Evolutionary conservation across 2,329 filamentous ascomycete species (phyloP), one percentile per base, ranked within the genome.

Genomic region (Exophiala viscosa): DNA sequence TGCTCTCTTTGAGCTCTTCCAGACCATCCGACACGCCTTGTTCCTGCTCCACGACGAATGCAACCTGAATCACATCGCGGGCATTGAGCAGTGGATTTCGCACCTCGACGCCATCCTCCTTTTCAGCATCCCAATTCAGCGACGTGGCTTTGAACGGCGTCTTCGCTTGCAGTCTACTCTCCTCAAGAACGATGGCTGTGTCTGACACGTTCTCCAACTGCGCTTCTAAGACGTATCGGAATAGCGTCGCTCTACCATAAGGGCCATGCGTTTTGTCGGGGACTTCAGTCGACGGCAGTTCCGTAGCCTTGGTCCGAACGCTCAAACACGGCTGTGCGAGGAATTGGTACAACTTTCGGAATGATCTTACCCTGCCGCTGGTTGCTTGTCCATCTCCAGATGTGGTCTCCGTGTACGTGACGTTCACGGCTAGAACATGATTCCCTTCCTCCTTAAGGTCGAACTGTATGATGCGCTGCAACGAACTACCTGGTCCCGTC

Each of bases 151-250:
- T 76, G 65, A 81, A 81, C 1, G 61, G 61, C 18, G 43, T 17
- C 43, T 55, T 59, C 8, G 56, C 28, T 31, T 58, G 54, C 17
- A 63, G 35, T 34, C 44, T 58, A 1, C 58, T 45, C 35, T 62
- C 60, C 70, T 95, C 88, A 46, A 99, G 78, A 65, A 88, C 82
- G 60, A 97, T 86, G 3, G 84, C 76, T 40, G 85, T 85, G 67
- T 96, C 91, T 42, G 89, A 89, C 66, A 91, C 88, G 70, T 97
- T 99, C 75, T 99, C 93, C 53, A 99, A 72, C 73, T 99, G 93
- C 20, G 92, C 93, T 70, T 99, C 93, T 45, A 99, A 77, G 11
- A 89, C 84, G 80, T 89, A 96, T 50, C 70, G 69, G 39, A 72
- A 62, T 39, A 70, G 62, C 34, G 67, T 64, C 3, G 67, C 62